Percentiles rank a stretch among this genome's conserved stretches.
Evolutionary conservation across 345 rosid genomes (phyloP).

Genomic region (Acer yangbiense): DNA sequence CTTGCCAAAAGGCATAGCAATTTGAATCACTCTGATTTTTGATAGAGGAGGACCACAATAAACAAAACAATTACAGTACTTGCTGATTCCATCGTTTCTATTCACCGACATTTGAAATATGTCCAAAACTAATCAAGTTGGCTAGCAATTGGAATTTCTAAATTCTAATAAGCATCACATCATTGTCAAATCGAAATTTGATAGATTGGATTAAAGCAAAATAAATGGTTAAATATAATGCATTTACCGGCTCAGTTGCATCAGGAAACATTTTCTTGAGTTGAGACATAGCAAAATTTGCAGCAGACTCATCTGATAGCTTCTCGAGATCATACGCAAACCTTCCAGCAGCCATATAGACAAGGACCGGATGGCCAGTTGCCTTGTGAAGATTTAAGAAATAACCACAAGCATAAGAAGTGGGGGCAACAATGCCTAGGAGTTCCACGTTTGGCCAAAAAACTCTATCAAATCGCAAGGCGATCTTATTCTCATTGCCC

Average conservation of each 20-base stretch:
- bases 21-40: neutral
- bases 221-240: neutral
- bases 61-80: too few species aligned
- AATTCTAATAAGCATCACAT: neutral
- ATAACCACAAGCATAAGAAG: slow-evolving; percentile 80
- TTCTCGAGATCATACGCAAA: slow-evolving; percentile 72
- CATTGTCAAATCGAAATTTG: neutral
- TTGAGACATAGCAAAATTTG: slow-evolving; percentile 63
- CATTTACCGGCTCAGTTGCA: slow-evolving; percentile 75
- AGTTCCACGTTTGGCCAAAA: slow-evolving; percentile 92
- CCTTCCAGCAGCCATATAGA: slow-evolving; percentile 88
- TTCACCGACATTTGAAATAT: neutral
- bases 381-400: slow-evolving; percentile 89
- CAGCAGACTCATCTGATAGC: slow-evolving; percentile 64
- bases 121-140: neutral
- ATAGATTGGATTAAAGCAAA: neutral
- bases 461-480: slow-evolving; percentile 57
- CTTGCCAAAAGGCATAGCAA: neutral
- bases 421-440: slow-evolving; percentile 70
- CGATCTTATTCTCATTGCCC: slow-evolving; percentile 85
- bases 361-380: slow-evolving; percentile 81
- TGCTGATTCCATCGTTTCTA: neutral
- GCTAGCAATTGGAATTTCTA: neutral
- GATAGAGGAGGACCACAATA: neutral
- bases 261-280: slow-evolving; percentile 87